Conservation (phyloP, 2,329 filamentous ascomycete species). For the Pseudocercospora eumusae region DNA sequence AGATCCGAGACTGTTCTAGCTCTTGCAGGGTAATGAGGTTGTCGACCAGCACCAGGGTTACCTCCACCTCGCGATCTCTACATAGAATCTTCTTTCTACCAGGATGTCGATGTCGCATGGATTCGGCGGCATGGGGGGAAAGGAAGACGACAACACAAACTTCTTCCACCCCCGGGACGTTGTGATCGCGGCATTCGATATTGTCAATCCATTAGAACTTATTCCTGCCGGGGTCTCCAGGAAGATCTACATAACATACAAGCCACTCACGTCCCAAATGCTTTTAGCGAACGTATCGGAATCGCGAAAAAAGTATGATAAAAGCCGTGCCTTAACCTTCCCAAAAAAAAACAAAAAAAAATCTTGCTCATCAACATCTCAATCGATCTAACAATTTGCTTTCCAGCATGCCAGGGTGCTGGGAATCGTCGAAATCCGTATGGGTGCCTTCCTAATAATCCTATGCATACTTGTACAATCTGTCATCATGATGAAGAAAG, state of each 20-base stretch:
- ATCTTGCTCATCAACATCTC: no score
- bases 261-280: constrained; percentile 3
- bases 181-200: background rate
- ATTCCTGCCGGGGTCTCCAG: background rate
- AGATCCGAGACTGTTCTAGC: background rate
- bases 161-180: background rate
- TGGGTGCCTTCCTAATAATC: background rate
- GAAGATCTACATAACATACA: background rate
- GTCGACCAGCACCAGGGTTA: background rate
- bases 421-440: background rate
- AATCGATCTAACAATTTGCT: constrained; percentile 1
- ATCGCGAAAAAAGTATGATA: background rate
- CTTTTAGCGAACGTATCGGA: background rate
- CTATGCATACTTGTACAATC: no score
- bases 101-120: background rate
- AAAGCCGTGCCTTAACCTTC: background rate
- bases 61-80: background rate
- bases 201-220: no score
- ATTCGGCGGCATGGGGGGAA: background rate
- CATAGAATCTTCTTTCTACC: background rate
- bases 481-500: background rate
- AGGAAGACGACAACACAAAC: background rate
- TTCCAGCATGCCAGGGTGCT: background rate
- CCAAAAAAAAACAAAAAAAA: background rate
- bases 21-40: constrained; percentile 7